phyloP scores from a whole-genome alignment of 768 basidiomycete species.

The Pisolithus sp. region DNA sequence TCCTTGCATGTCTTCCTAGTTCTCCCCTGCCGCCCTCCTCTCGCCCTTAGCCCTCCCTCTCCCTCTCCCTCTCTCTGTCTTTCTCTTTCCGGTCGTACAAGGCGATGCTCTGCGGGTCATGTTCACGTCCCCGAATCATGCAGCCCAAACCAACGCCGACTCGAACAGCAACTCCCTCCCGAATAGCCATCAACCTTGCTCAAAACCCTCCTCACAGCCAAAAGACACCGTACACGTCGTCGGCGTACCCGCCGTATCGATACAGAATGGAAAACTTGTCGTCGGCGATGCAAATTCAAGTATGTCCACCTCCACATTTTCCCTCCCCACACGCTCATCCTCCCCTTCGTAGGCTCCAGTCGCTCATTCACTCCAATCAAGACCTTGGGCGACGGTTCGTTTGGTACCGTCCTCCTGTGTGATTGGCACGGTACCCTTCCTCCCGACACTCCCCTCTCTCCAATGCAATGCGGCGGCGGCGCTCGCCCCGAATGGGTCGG shows the following conservation, averaged over 20 bases:
- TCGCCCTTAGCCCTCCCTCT: slow-evolving; percentile 5
- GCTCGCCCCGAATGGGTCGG: slow-evolving; percentile 91
- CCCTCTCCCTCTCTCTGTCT: not conserved
- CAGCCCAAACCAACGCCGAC: slow-evolving; percentile 15
- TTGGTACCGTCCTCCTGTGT: slow-evolving; percentile 97
- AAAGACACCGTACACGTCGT: slow-evolving; percentile 63
- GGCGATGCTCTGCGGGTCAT: slow-evolving; percentile 31
- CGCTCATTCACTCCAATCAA: slow-evolving; percentile 94
- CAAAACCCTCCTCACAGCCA: slow-evolving; percentile 12
- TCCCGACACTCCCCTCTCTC: slow-evolving; percentile 82
- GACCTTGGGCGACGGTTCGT: slow-evolving; percentile 95
- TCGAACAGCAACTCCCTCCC: slow-evolving; percentile 15
- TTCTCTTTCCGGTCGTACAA: slow-evolving; percentile 11
- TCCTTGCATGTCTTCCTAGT: slow-evolving; percentile 17
- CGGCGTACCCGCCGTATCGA: slow-evolving; percentile 72
- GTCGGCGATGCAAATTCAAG: slow-evolving; percentile 70
- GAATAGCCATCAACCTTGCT: slow-evolving; percentile 19
- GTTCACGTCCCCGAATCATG: slow-evolving; percentile 29
- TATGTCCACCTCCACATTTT: slow-evolving; percentile 33
- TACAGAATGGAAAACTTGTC: slow-evolving; percentile 60
- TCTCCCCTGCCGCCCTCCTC: too few relatives aligned
- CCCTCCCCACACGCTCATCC: slow-evolving; percentile 6
- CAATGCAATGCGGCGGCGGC: slow-evolving; percentile 93
- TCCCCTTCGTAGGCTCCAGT: slow-evolving; percentile 53
- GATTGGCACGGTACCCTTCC: slow-evolving; percentile 98